A percentile compares a stretch with the other conserved stretches of the same genome.
Evolutionary conservation across 331 rosid genomes (phyloP).

Genomic region (Dryas integrifolia): DNA sequence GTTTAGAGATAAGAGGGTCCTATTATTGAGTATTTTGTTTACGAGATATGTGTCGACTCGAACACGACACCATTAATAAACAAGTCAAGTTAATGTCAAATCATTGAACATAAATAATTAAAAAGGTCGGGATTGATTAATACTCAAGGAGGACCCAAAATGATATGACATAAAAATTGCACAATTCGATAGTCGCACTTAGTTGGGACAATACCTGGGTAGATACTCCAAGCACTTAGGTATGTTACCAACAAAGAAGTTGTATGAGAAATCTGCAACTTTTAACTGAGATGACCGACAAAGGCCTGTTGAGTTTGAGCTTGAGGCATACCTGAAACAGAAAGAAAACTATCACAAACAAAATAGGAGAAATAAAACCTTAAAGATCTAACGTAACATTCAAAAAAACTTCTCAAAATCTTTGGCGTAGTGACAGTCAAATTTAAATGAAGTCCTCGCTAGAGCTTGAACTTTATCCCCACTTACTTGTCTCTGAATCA

Average conservation of each 20-base stretch:
- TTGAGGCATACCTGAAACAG: constrained; percentile 60
- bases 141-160: neutral
- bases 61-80: neutral
- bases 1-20: neutral
- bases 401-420: constrained; percentile 6
- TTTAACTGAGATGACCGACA: constrained; percentile 60
- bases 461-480: neutral
- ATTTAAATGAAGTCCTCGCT: neutral
- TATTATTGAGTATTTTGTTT: neutral
- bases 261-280: constrained; percentile 82
- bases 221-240: constrained; percentile 84
- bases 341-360: constrained; percentile 11
- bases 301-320: constrained; percentile 50
- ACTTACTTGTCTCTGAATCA: neutral
- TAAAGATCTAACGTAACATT: constrained; percentile 11
- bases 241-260: constrained; percentile 79
- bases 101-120: neutral
- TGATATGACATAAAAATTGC: neutral
- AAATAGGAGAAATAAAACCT: constrained; percentile 21
- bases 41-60: neutral
- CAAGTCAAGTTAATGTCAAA: neutral
- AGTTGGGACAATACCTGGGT: constrained; percentile 55
- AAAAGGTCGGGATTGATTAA: neutral
- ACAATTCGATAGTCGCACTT: neutral
- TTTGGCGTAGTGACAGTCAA: neutral